A percentile compares a stretch with the other conserved stretches of the same genome.
These are phyloP conservation scores for Aureobasidium leucospermi DNA, from an alignment of 2,329 filamentous ascomycete species.

Conservation along the genomic window DNA sequence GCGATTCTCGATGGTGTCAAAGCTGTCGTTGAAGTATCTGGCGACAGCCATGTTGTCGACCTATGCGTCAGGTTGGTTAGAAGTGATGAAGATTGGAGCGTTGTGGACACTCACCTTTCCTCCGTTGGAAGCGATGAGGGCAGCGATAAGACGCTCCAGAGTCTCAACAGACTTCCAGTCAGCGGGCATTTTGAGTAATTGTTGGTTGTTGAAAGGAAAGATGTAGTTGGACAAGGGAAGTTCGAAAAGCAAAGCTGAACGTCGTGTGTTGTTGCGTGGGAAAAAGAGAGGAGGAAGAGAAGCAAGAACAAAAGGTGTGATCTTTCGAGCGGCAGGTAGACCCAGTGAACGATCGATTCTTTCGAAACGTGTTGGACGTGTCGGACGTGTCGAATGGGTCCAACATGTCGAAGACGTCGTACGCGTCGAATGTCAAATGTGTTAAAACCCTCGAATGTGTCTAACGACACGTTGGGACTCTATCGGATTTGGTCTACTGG, in stretches of 20 bases:
- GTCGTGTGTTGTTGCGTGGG: neutral
- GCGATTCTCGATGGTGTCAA: conserved; percentile 8
- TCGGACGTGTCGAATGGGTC: too few species aligned
- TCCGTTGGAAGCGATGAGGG: conserved; percentile 9
- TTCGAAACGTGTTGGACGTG: neutral
- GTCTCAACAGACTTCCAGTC: conserved; percentile 2
- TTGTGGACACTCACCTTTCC: neutral
- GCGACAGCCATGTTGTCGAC: conserved; percentile 9
- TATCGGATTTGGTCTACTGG: too few species aligned
- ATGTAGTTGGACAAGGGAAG: neutral
- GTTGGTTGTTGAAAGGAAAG: neutral
- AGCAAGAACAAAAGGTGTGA: neutral
- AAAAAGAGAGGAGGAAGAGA: neutral
- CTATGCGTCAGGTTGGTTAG: neutral
- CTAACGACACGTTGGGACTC: too few species aligned
- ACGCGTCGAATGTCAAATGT: too few species aligned
- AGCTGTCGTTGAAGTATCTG: conserved; percentile 7
- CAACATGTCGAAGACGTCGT: too few species aligned
- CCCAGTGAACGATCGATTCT: neutral
- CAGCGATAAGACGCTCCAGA: conserved; percentile 4
- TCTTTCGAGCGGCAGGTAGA: too few species aligned
- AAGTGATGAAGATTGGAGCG: neutral
- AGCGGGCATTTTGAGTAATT: neutral
- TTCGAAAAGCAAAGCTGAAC: neutral
- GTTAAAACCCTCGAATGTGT: too few species aligned